A percentile compares a stretch with the other conserved stretches of the same genome.
Conservation (phyloP, 805 yeast species). For the Ascoidea rubescens region DNA sequence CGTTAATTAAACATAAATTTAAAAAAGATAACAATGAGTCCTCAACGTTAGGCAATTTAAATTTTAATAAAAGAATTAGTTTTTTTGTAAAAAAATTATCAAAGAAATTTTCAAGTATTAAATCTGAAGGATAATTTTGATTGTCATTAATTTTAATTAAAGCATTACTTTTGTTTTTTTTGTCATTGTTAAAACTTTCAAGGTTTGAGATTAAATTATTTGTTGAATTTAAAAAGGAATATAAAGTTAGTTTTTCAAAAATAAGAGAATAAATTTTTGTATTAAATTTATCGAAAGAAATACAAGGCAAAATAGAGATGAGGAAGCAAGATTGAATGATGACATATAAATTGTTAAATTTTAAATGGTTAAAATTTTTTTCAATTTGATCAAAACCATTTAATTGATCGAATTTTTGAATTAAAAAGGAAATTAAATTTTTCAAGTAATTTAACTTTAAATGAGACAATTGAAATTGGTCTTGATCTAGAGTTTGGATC, state of each 20-base stretch:
- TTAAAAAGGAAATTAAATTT: conserved; percentile 8
- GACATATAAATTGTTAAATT: conserved; percentile 36
- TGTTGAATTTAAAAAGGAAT: not conserved
- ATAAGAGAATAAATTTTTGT: conserved; percentile 18
- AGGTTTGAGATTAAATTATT: not conserved
- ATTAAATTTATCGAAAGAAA: conserved; percentile 27
- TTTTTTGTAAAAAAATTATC: conserved; percentile 20
- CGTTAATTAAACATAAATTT: conserved; percentile 45
- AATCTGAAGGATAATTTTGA: conserved; percentile 16
- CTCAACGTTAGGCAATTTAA: conserved; percentile 55
- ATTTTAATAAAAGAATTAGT: conserved; percentile 32
- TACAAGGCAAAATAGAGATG: conserved; percentile 24
- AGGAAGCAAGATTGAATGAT: conserved; percentile 26
- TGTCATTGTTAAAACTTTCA: not conserved
- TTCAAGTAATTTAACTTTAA: conserved; percentile 1
- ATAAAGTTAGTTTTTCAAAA: conserved; percentile 11
- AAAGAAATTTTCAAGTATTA: conserved; percentile 25
- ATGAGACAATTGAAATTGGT: not conserved
- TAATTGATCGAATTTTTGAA: conserved; percentile 21
- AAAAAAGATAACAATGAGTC: conserved; percentile 45
- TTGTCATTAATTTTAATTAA: not conserved
- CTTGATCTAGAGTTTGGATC: conserved; percentile 7
- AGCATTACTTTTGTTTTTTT: not conserved
- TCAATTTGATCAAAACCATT: conserved; percentile 31
- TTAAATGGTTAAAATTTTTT: conserved; percentile 25